phyloP scores from a whole-genome alignment of 1,284 basidiomycete species.

The Puccinia novopanici region DNA sequence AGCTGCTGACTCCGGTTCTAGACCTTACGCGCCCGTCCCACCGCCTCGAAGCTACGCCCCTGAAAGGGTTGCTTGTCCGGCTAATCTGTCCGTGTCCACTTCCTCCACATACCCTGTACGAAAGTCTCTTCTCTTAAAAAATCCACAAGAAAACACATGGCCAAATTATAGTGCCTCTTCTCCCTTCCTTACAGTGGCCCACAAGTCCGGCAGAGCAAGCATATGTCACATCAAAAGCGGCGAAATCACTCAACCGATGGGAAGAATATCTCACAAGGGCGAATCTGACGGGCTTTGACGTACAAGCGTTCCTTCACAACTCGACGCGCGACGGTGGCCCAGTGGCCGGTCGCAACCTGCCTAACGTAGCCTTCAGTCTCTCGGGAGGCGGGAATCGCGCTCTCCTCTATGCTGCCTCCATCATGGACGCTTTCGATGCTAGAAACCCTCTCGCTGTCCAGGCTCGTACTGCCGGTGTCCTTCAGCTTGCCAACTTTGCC shows the following conservation, averaged over 20 bases:
- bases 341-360: conserved; percentile 24
- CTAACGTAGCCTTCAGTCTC: conserved; percentile 35
- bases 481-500: conserved; percentile 37
- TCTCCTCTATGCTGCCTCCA: conserved; percentile 22
- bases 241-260: conserved; percentile 27
- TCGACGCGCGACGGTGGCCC: conserved; percentile 10
- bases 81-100: conserved; percentile 7
- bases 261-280: conserved; percentile 17
- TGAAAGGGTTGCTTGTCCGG: conserved; percentile 13
- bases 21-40: neutral
- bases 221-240: conserved; percentile 20
- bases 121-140: neutral
- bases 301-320: neutral
- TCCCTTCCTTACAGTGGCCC: conserved; percentile 16
- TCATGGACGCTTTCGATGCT: conserved; percentile 37
- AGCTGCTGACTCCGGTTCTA: neutral
- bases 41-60: conserved; percentile 19
- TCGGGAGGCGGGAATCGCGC: conserved; percentile 47
- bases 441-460: conserved; percentile 22
- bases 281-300: conserved; percentile 26
- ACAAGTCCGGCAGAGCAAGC: conserved; percentile 22
- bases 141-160: neutral
- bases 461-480: conserved; percentile 30
- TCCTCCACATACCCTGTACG: conserved; percentile 27
- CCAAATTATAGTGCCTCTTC: neutral